These are phyloP conservation scores for Cytospora chrysosperma DNA, from an alignment of 2,329 filamentous ascomycete genomes.

Conservation along the genomic window DNA sequence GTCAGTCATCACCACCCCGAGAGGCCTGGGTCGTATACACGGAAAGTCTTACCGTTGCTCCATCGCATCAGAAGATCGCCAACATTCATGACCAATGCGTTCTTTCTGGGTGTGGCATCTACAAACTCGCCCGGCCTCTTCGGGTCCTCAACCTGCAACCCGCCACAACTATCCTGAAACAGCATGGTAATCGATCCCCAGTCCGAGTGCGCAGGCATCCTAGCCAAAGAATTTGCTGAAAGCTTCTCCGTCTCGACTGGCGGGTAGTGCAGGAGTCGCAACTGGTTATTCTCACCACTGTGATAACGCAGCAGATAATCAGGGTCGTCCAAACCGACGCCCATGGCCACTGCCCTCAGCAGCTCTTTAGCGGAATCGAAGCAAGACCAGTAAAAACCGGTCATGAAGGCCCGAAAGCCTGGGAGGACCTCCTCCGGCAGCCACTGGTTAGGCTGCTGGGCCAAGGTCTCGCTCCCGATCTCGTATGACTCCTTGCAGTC, in stretches of 20 bases:
- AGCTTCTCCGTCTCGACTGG: constrained; percentile 31
- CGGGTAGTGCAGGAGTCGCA: constrained; percentile 58
- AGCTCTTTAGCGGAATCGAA: constrained; percentile 32
- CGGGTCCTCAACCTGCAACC: constrained; percentile 41
- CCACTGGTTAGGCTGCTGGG: constrained; percentile 38
- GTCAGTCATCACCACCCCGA: not conserved
- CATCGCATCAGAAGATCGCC: constrained; percentile 24
- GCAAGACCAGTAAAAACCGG: constrained; percentile 34
- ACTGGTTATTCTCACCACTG: constrained; percentile 55
- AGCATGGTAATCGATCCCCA: constrained; percentile 45
- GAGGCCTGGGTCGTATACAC: not conserved
- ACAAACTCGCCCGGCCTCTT: constrained; percentile 20
- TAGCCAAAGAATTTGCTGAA: constrained; percentile 30
- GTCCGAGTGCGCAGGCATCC: constrained; percentile 35
- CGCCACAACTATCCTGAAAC: constrained; percentile 44
- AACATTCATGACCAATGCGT: constrained; percentile 23
- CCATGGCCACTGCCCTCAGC: constrained; percentile 35
- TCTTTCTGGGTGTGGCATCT: constrained; percentile 19
- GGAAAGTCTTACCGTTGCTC: constrained; percentile 20
- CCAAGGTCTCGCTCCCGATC: constrained; percentile 22
- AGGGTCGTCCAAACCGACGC: constrained; percentile 33
- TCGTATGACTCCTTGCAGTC: constrained; percentile 33
- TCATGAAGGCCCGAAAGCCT: constrained; percentile 36
- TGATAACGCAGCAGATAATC: constrained; percentile 40
- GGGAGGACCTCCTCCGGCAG: constrained; percentile 37